Evolutionary conservation across 768 basidiomycete species (phyloP).

Genomic region (Boletus vermiculosoides): DNA sequence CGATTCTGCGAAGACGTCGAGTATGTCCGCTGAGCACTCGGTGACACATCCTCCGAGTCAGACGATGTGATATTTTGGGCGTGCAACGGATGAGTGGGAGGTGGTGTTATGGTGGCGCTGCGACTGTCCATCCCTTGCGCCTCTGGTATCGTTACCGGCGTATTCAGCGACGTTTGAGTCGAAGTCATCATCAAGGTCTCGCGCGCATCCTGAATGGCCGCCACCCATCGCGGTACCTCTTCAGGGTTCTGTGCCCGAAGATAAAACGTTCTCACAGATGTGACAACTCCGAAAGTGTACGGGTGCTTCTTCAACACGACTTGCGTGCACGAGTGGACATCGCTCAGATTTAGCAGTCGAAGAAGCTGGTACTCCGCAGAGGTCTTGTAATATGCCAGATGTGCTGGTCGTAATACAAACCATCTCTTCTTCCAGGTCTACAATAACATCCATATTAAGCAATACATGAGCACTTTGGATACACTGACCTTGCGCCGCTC

Average conservation of each 20-base stretch:
- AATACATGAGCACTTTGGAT: not conserved
- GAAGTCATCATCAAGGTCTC: slow-evolving; percentile 61
- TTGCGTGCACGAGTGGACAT: slow-evolving; percentile 86
- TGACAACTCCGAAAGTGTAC: slow-evolving; percentile 90
- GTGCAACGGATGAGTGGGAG: slow-evolving; percentile 44
- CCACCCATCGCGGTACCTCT: slow-evolving; percentile 85
- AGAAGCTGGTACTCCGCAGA: slow-evolving; percentile 92
- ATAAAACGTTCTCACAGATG: slow-evolving; percentile 86
- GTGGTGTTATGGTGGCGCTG: slow-evolving; percentile 40
- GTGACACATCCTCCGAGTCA: slow-evolving; percentile 73
- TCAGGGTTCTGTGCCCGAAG: slow-evolving; percentile 69
- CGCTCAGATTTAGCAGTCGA: slow-evolving; percentile 79
- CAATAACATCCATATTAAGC: slow-evolving; percentile 4
- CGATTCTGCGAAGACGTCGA: slow-evolving; percentile 47
- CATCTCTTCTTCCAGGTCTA: slow-evolving; percentile 99
- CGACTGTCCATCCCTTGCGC: slow-evolving; percentile 30
- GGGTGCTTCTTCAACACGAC: slow-evolving; percentile 87
- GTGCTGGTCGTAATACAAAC: slow-evolving; percentile 92
- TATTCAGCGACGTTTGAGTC: slow-evolving; percentile 51
- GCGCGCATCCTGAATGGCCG: slow-evolving; percentile 74
- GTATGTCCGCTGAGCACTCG: slow-evolving; percentile 42
- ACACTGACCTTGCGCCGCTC: slow-evolving; percentile 86
- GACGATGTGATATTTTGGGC: slow-evolving; percentile 64
- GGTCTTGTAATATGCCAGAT: slow-evolving; percentile 96
- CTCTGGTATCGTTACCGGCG: slow-evolving; percentile 55